Evolutionary conservation across 768 basidiomycete genomes (phyloP), one percentile per base, ranked within the genome.

Genomic region (Mycena leptocephala): DNA sequence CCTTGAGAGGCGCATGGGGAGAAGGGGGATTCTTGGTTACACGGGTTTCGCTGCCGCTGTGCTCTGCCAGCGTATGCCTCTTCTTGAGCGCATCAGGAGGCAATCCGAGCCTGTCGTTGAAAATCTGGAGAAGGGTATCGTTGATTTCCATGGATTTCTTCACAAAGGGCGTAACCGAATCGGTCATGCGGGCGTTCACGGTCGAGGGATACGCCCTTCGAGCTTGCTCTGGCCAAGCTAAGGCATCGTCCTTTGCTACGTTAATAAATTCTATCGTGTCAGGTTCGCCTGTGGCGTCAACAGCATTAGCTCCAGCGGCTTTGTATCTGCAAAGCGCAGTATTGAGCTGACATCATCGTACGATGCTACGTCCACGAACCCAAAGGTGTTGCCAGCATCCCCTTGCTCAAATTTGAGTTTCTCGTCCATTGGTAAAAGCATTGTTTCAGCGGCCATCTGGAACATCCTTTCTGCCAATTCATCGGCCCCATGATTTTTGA

Each of bases 191-290:
- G 3, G 85, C 85, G 41, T 88, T 85, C 30, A 91, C 89, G 0
- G 90, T 87, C 0, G 81, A 79, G 0, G 93, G 94, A 79, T 95
- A 95, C 0, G 87, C 86, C 28, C 93, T 88, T 28, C 91, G 89
- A 9, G 86, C 87, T 26, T 88, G 83, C 0, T 81, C 76, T 0
- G 94, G 94, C 85, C 89, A 94, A 0, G 91, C 88, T 0, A 95
- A 80, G 0, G 88, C 92, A 76, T 95, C 94, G 79, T 95, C 93
- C 80, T 93, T 93, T 0, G 93, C 86, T 35, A 94, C 82, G 78
- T 94, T 94, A 71, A 94, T 85, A 81, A 93, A 94, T 79, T 94
- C 92, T 4, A 88, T 87, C 0, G 87, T 88, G 79, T 94, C 93
- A n/a, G 82, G 78, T 62, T 87, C 87, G 48, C 93, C 94, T 11